These are phyloP conservation scores for Dichotomopilus funicola DNA, from an alignment of 2,329 filamentous ascomycete genomes.

Conservation along the genomic window DNA sequence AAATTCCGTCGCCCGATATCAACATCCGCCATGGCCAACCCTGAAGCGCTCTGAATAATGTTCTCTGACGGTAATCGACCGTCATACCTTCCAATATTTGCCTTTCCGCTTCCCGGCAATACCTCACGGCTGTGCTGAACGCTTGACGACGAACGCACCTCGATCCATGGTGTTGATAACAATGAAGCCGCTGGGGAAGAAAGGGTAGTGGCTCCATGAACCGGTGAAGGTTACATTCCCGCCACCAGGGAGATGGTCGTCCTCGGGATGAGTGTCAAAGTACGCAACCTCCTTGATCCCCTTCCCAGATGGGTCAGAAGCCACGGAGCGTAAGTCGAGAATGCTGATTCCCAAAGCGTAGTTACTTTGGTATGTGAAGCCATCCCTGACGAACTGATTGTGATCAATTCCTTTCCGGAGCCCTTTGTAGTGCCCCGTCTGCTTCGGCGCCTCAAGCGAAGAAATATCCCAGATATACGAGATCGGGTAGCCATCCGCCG, in stretches of 20 bases:
- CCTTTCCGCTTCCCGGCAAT: neutral
- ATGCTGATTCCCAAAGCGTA: conserved; percentile 39
- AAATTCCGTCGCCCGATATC: no score
- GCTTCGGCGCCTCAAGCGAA: conserved; percentile 34
- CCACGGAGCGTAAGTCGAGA: conserved; percentile 29
- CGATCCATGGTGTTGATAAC: conserved; percentile 45
- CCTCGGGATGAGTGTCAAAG: conserved; percentile 44
- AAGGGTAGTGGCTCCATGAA: conserved; percentile 40
- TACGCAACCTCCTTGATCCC: conserved; percentile 38
- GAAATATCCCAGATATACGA: conserved; percentile 45
- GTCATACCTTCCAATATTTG: no score
- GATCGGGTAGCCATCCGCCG: conserved; percentile 37
- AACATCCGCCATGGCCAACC: no score
- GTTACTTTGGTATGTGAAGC: conserved; percentile 39
- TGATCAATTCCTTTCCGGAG: conserved; percentile 36
- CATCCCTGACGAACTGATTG: conserved; percentile 39
- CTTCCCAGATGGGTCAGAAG: conserved; percentile 32
- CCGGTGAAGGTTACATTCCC: conserved; percentile 34
- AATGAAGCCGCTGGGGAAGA: conserved; percentile 33
- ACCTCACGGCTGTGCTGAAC: neutral
- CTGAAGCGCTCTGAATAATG: no score
- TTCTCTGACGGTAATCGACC: no score
- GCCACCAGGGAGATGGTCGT: conserved; percentile 34
- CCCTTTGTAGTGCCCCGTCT: conserved; percentile 37
- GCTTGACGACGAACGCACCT: conserved; percentile 34